Percentiles rank a stretch among this genome's conserved stretches.
These are phyloP conservation scores for Annulohypoxylon maeteangense DNA, from an alignment of 495 filamentous ascomycete species.

Conservation along the genomic window DNA sequence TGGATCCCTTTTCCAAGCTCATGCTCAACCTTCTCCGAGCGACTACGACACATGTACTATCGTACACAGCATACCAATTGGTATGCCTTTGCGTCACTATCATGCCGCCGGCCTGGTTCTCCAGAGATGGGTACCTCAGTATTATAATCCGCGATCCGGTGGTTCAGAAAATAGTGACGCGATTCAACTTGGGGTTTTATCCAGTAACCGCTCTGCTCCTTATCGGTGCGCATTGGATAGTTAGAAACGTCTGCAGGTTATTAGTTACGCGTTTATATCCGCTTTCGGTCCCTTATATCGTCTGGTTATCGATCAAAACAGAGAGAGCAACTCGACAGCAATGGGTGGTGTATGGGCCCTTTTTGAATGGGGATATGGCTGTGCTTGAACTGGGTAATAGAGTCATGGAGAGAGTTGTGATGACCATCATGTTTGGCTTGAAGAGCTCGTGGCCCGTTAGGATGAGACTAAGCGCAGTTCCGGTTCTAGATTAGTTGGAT, in stretches of 20 bases:
- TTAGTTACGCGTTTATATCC: constrained; percentile 9
- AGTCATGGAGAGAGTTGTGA: constrained; percentile 18
- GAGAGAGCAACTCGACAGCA: not conserved
- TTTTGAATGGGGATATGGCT: constrained; percentile 29
- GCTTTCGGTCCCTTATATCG: constrained; percentile 31
- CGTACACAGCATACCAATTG: constrained; percentile 43
- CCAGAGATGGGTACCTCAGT: not conserved
- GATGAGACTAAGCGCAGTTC: constrained; percentile 23
- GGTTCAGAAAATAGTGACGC: not conserved
- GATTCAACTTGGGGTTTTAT: not conserved
- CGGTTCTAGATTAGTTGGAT: constrained; percentile 4
- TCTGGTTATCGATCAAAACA: constrained; percentile 39
- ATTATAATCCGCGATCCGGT: not conserved
- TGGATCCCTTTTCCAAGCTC: constrained; percentile 26
- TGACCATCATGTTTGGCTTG: constrained; percentile 37
- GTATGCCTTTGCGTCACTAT: constrained; percentile 8
- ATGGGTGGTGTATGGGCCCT: constrained; percentile 13
- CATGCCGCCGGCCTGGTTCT: not conserved
- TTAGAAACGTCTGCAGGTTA: constrained; percentile 16
- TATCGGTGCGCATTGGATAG: constrained; percentile 26
- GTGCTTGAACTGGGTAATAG: constrained; percentile 30
- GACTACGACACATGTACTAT: constrained; percentile 36
- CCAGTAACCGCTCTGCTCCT: constrained; percentile 13
- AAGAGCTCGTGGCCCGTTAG: constrained; percentile 44
- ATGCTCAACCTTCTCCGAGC: constrained; percentile 37